These are phyloP conservation scores for Pyricularia grisea DNA, from an alignment of 2,329 filamentous ascomycete species.

Conservation along the genomic window DNA sequence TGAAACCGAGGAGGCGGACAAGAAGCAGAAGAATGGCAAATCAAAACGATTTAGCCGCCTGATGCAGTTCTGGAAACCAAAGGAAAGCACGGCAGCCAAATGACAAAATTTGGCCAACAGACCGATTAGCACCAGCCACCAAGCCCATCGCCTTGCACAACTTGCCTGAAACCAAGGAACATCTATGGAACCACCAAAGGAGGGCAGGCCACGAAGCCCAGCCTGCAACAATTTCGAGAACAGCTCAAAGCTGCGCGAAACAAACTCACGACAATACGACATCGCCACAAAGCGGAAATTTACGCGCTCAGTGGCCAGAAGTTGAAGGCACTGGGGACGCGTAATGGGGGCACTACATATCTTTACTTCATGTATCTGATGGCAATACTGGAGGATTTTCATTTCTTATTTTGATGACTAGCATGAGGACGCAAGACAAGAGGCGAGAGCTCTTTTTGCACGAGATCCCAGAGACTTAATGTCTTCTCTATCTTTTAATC, in stretches of 20 bases:
- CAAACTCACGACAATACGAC: neutral
- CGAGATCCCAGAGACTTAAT: neutral
- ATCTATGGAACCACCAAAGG: neutral
- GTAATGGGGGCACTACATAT: neutral
- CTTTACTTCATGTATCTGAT: neutral
- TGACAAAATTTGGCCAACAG: neutral
- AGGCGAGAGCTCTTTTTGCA: conserved; percentile 9
- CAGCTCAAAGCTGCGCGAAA: neutral
- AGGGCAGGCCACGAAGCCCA: neutral
- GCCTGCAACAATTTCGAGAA: neutral
- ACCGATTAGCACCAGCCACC: neutral
- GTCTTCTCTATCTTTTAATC: neutral
- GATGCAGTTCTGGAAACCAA: conserved; percentile 71
- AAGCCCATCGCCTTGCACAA: neutral
- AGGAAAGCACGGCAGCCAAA: conserved; percentile 21
- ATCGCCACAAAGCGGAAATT: neutral
- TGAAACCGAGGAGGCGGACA: conserved; percentile 47
- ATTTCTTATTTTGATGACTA: conserved; percentile 17
- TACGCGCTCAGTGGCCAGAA: neutral
- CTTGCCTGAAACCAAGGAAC: neutral
- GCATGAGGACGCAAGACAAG: conserved; percentile 14
- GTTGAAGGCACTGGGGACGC: neutral
- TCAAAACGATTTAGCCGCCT: conserved; percentile 62
- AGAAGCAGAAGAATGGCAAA: conserved; percentile 50
- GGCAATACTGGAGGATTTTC: conserved; percentile 10